Percentiles rank a stretch among this genome's conserved stretches.
Evolutionary conservation across 2,329 filamentous ascomycete species (phyloP).

Genomic region (Sclerotinia spermophila): DNA sequence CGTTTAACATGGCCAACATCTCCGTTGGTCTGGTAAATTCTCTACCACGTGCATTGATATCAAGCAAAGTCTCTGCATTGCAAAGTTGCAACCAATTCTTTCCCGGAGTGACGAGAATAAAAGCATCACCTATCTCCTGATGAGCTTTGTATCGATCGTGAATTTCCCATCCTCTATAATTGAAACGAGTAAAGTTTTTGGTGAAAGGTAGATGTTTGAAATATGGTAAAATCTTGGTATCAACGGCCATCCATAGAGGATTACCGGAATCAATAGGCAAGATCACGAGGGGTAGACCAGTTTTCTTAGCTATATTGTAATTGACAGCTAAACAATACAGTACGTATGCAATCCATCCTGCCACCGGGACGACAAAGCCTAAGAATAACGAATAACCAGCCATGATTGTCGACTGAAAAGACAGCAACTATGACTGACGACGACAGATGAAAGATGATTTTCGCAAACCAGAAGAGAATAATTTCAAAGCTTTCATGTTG

Average conservation of each 20-base stretch:
- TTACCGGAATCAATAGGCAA: conserved; percentile 12
- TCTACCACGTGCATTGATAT: background rate
- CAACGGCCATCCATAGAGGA: conserved; percentile 14
- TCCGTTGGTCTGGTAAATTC: conserved; percentile 11
- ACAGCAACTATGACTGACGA: background rate
- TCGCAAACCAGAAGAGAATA: background rate
- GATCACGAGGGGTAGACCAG: conserved; percentile 3
- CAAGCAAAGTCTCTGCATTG: conserved; percentile 1
- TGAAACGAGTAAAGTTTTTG: conserved; percentile 18
- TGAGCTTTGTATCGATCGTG: conserved; percentile 13
- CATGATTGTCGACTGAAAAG: background rate
- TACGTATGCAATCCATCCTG: conserved; percentile 4
- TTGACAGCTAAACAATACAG: conserved; percentile 9
- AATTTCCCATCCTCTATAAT: conserved; percentile 17
- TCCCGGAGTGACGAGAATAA: conserved; percentile 12
- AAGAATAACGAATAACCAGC: background rate
- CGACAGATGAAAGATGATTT: background rate
- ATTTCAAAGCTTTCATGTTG: background rate
- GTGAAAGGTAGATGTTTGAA: conserved; percentile 9
- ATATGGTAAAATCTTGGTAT: conserved; percentile 7
- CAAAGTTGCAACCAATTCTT: conserved; percentile 17
- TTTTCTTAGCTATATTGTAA: conserved; percentile 4
- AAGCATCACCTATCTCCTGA: conserved; percentile 14
- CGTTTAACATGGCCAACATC: conserved; percentile 13
- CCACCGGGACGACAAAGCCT: background rate